These are phyloP conservation scores for Ophiostoma tasmaniense DNA, from an alignment of 2,329 filamentous ascomycete species.

Conservation along the genomic window DNA sequence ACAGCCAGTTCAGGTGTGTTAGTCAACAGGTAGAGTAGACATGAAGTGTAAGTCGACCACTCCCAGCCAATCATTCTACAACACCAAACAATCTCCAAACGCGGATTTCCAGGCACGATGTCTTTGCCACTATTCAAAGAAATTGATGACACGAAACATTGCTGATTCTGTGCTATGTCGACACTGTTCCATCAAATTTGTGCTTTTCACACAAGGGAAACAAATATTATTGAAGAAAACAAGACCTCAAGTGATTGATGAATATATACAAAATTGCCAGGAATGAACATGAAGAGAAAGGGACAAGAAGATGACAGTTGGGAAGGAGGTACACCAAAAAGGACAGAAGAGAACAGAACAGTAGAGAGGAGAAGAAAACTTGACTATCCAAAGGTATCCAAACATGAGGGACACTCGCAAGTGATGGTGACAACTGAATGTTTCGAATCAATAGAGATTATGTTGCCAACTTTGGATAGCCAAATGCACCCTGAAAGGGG, in stretches of 20 bases:
- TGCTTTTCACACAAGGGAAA: neutral
- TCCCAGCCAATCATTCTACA: neutral
- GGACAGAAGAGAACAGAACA: neutral
- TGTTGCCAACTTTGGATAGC: neutral
- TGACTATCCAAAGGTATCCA: neutral
- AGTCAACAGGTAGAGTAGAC: neutral
- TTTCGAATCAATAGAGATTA: neutral
- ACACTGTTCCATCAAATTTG: neutral
- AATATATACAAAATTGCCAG: too few species aligned
- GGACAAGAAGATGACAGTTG: too few species aligned
- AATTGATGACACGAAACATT: neutral
- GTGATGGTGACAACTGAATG: neutral
- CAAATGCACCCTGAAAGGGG: neutral
- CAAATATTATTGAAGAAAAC: too few species aligned
- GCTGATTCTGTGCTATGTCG: neutral
- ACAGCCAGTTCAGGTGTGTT: neutral
- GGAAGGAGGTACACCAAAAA: neutral
- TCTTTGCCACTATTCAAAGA: neutral
- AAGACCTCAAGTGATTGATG: too few species aligned
- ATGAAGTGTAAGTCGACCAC: neutral
- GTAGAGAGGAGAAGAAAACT: neutral
- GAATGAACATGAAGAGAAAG: too few species aligned
- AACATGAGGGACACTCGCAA: neutral
- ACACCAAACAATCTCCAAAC: neutral
- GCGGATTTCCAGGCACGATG: neutral